A percentile compares a stretch with the other conserved stretches of the same genome.
Evolutionary conservation across 1,284 basidiomycete species (phyloP).

Genomic region (Cryptococcus amylolentus): DNA sequence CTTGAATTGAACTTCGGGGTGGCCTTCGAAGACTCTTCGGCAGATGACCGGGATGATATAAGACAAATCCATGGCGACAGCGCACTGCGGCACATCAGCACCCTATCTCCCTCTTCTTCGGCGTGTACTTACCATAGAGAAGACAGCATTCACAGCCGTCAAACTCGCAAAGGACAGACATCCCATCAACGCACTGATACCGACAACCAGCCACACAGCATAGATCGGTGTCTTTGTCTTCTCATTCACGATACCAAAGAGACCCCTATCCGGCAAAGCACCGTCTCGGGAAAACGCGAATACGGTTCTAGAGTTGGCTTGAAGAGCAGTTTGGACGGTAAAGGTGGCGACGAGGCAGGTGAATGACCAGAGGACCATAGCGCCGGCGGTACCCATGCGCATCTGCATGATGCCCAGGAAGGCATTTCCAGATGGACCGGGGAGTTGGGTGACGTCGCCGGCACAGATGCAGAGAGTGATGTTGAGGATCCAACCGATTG

Average conservation of each 20-base stretch:
- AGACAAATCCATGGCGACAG: slow-evolving; percentile 38
- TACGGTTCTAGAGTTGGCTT: slow-evolving; percentile 80
- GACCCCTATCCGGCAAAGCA: slow-evolving; percentile 75
- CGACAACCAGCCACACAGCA: slow-evolving; percentile 73
- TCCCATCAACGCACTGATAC: slow-evolving; percentile 56
- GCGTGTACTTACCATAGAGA: slow-evolving; percentile 44
- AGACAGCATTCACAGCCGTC: slow-evolving; percentile 77
- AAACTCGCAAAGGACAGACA: slow-evolving; percentile 73
- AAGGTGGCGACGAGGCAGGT: slow-evolving; percentile 69
- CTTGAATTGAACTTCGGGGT: slow-evolving; percentile 39
- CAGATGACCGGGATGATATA: slow-evolving; percentile 41
- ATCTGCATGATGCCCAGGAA: slow-evolving; percentile 71
- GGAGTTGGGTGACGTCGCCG: slow-evolving; percentile 40
- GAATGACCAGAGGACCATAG: slow-evolving; percentile 65
- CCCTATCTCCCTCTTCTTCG: background rate
- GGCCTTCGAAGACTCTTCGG: slow-evolving; percentile 32
- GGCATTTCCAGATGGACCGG: slow-evolving; percentile 65
- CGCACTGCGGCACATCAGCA: slow-evolving; percentile 19
- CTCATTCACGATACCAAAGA: slow-evolving; percentile 67
- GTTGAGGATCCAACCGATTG: slow-evolving; percentile 75
- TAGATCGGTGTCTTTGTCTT: slow-evolving; percentile 72
- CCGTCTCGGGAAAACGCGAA: slow-evolving; percentile 65
- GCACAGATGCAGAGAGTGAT: slow-evolving; percentile 79
- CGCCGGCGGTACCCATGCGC: slow-evolving; percentile 67
- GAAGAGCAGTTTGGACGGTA: slow-evolving; percentile 71